Evolutionary conservation across 768 basidiomycete genomes (phyloP).

Genomic region (Termitomyces bulborhizus): DNA sequence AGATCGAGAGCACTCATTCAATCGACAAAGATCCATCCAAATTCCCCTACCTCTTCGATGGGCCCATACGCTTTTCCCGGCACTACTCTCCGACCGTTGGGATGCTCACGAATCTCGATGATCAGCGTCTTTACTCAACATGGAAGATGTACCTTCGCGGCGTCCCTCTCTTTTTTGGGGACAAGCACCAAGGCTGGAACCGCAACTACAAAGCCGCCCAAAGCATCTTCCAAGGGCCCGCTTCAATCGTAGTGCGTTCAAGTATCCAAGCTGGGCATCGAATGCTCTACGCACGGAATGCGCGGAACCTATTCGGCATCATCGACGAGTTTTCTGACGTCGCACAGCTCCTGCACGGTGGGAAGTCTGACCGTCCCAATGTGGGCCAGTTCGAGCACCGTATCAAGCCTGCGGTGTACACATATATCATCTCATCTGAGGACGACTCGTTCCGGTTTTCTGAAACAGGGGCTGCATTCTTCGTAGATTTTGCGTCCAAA

Average conservation of each 20-base stretch:
- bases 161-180: constrained; percentile 52
- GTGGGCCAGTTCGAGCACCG: constrained; percentile 27
- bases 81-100: constrained; percentile 72
- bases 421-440: constrained; percentile 73
- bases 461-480: constrained; percentile 83
- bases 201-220: constrained; percentile 62
- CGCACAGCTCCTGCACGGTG: constrained; percentile 44
- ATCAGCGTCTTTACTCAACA: constrained; percentile 64
- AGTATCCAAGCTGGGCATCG: constrained; percentile 69
- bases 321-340: constrained; percentile 46
- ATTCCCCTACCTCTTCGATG: constrained; percentile 63
- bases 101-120: constrained; percentile 52
- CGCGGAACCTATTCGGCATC: constrained; percentile 55
- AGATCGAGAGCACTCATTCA: constrained; percentile 55
- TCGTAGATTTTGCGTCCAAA: constrained; percentile 82
- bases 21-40: constrained; percentile 27
- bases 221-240: constrained; percentile 60
- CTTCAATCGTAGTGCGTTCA: constrained; percentile 57
- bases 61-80: constrained; percentile 64
- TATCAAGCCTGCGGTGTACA: constrained; percentile 80
- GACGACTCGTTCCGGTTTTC: constrained; percentile 79
- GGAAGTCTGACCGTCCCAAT: constrained; percentile 15
- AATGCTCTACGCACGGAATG: constrained; percentile 67
- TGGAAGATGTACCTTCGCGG: constrained; percentile 73
- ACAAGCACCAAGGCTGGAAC: constrained; percentile 63